These are phyloP conservation scores for Aspergillus pseudoglaucus DNA, from an alignment of 2,329 filamentous ascomycete genomes.

Conservation along the genomic window DNA sequence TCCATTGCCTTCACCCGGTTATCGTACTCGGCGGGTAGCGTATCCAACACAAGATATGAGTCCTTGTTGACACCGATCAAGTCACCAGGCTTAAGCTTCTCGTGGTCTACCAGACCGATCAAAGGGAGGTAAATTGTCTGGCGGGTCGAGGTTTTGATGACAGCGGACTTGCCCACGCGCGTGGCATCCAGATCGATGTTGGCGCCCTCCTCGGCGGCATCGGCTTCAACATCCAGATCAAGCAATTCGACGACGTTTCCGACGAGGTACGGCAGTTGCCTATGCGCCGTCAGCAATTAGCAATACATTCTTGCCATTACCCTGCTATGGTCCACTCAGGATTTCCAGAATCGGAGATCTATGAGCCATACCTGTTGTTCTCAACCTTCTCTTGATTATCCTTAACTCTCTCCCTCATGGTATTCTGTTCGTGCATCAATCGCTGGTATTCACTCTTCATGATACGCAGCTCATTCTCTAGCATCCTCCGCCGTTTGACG, in stretches of 20 bases:
- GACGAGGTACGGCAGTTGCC: constrained; percentile 92
- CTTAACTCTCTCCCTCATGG: constrained; percentile 98
- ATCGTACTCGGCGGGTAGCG: constrained; percentile 94
- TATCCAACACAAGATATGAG: constrained; percentile 94
- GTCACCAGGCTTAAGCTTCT: constrained; percentile 90
- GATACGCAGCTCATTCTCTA: constrained; percentile 96
- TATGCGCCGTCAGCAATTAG: constrained; percentile 2
- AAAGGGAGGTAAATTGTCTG: constrained; percentile 98
- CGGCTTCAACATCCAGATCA: constrained; percentile 90
- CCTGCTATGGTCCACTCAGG: not conserved
- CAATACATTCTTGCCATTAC: not conserved
- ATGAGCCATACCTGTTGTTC: constrained; percentile 71
- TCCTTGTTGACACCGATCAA: constrained; percentile 99
- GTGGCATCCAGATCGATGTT: constrained; percentile 98
- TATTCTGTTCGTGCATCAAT: constrained; percentile 86
- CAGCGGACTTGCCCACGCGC: constrained; percentile 92
- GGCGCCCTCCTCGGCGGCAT: constrained; percentile 93
- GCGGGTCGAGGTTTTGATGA: constrained; percentile 97
- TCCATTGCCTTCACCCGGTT: constrained; percentile 99
- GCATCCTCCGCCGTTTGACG: constrained; percentile 76
- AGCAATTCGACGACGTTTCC: constrained; percentile 97
- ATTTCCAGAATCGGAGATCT: not conserved
- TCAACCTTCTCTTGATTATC: constrained; percentile 98
- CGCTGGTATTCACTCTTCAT: constrained; percentile 97
- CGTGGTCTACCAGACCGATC: constrained; percentile 92